A percentile compares a stretch with the other conserved stretches of the same genome.
These are phyloP conservation scores for Phalaenopsis equestris DNA, from an alignment of 106 monocot species.

Conservation along the genomic window DNA sequence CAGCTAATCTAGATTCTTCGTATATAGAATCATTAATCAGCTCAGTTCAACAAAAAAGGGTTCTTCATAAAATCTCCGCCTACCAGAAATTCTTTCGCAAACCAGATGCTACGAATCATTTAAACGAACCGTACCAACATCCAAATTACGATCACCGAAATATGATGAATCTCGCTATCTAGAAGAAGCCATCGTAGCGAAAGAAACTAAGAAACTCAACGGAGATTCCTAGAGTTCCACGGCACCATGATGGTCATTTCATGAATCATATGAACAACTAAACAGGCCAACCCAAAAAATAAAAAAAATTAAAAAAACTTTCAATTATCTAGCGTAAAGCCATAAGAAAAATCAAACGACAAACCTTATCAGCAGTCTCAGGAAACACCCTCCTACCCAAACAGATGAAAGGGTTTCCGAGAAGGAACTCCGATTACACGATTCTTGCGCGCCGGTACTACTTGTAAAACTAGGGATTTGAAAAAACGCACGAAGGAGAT, in stretches of 20 bases:
- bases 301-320: neutral
- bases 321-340: neutral
- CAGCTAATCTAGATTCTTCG: no score
- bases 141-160: neutral
- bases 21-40: no score
- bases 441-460: neutral
- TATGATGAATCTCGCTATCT: neutral
- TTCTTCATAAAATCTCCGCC: no score
- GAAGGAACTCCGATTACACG: neutral
- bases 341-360: neutral
- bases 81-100: no score
- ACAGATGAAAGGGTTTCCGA: neutral
- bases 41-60: no score
- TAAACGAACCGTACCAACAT: no score
- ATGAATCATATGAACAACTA: neutral
- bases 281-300: neutral
- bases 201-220: neutral
- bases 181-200: no score
- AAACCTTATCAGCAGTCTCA: neutral
- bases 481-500: neutral
- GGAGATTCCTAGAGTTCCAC: neutral
- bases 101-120: no score
- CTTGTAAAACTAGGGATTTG: neutral
- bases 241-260: neutral
- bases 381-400: neutral